Base-by-base conservation (phyloP, 441 rosid genomes). In the Adansonia grandidieri region DNA sequence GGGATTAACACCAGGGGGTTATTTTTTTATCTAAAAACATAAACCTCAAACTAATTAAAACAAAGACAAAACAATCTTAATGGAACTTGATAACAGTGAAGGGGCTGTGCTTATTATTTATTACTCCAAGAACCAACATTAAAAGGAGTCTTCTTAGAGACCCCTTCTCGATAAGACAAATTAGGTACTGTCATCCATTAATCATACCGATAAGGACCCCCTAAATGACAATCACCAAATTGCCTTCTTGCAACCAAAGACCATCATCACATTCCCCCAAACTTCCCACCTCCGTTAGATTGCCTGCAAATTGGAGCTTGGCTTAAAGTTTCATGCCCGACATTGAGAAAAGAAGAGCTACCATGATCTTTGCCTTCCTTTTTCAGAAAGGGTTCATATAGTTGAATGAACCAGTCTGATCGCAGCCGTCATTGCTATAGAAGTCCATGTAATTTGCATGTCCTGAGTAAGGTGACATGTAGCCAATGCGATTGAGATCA, bases 71-170 rank as follows among this genome's bases (percentile, higher is more conserved):
- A 44, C 7, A 61, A 74, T 4, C 57, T 17, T 40, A 48, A 24
- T 61, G 47, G 42, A 60, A 50, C 44, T 5, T 45, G 1, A 58
- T 58, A 32, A 20, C 6, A 50, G 50, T 50, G 62, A 61, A 75
- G 69, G 61, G 77, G 75, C 51, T 78, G 14, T 50, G 60, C 73
- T 47, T 80, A 74, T 69, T 60, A 3, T 63, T 73, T 32, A 32
- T 2, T 32, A 32, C 79, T 78, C 87, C 88, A 85, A 86, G 90
- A 88, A 75, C 82, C 37, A 79, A 86, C 89, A 40, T 78, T 84
- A 89, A 88, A 91, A 89, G 78, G 87, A 77, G 86, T 80, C 73
- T 80, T 84, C 91, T 87, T 84, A 71, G 74, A 71, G 61, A 8
- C 40, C 73, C 42, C 58, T 48, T 47, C 56, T 47, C 20, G 17